Base-by-base conservation (phyloP, 1,139 yeast species). In the Yamadazyma triangularis region DNA sequence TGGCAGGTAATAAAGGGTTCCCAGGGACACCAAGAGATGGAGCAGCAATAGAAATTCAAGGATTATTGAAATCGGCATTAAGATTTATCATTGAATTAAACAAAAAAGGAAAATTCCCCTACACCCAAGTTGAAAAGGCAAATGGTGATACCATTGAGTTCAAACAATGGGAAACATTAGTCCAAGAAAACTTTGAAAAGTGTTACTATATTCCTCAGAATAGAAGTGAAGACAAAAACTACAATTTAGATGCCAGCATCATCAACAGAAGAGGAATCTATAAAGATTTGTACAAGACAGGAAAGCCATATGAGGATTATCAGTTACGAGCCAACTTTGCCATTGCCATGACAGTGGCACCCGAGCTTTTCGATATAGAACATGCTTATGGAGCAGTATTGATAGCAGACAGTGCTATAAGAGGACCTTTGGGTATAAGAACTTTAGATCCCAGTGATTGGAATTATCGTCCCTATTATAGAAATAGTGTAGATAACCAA, bases 21-120 rank as follows among this genome's bases (percentile, higher is more conserved):
- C 98, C 98, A 1, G 98, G 97, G 2, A 91, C 98, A 0, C 97
- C 98, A 23, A 74, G 98, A 53, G 96, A 89, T 57, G 98, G 98
- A 26, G 96, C 96, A 2, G 96, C 95, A 2, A 70, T 91, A 35
- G 98, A 91, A 57, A 82, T 91, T 37, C 88, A 78, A 48, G 98
- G 97, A 0, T 64, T 91, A 40, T 62, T 91, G 49, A 89, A 89
- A 60, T 83, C 95, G 54, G 62, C 87, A 1, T 63, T 91, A 47
- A 65, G 96, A 41, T 91, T 87, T 72, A 89, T 87, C 13, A 69
- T 76, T 45, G 69, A 74, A 16, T 59, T 87, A 41, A 56, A 76
- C 29, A 48, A 58, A 8, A 18, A 7, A 7, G 20, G 20, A 7
- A 49, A 69, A 25, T 88, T 86, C 51, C 60, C 70, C 14, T 70